Evolutionary conservation across 805 yeast genomes (phyloP).

Genomic region (Naumovozyma dairenensis): DNA sequence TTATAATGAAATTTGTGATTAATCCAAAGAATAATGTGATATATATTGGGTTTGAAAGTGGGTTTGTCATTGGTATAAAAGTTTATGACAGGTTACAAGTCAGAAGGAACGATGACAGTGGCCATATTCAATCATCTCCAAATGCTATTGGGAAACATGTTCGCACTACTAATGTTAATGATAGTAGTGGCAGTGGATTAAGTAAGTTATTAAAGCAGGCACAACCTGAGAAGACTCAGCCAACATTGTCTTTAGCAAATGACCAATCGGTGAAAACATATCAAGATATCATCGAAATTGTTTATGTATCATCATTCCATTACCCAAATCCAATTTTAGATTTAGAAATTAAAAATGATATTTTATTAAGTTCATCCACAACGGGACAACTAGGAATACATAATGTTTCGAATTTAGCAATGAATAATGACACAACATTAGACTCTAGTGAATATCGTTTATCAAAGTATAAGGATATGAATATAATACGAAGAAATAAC

Average conservation of each 20-base stretch:
- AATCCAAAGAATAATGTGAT: conserved; percentile 6
- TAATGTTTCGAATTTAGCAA: neutral
- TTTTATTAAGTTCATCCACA: conserved; percentile 18
- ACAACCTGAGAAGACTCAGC: neutral
- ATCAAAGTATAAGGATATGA: neutral
- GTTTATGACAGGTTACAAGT: conserved; percentile 3
- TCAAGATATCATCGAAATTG: conserved; percentile 8
- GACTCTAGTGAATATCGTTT: neutral
- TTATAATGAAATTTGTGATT: conserved; percentile 20
- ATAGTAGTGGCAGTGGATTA: neutral
- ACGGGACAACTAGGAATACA: conserved; percentile 12
- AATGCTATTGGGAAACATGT: too few relatives aligned
- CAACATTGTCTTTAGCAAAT: neutral
- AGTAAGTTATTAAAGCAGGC: neutral
- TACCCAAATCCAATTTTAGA: conserved; percentile 25
- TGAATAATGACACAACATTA: neutral
- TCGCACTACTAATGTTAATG: too few relatives aligned
- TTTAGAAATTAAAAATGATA: conserved; percentile 4
- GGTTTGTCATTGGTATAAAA: conserved; percentile 22
- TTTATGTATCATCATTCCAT: conserved; percentile 18
- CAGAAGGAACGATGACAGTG: too few relatives aligned
- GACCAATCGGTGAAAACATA: neutral
- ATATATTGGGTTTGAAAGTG: conserved; percentile 24
- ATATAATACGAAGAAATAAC: neutral
- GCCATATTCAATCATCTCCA: too few relatives aligned